Base-by-base conservation (phyloP, 768 basidiomycete genomes). In the Naganishia friedmannii region DNA sequence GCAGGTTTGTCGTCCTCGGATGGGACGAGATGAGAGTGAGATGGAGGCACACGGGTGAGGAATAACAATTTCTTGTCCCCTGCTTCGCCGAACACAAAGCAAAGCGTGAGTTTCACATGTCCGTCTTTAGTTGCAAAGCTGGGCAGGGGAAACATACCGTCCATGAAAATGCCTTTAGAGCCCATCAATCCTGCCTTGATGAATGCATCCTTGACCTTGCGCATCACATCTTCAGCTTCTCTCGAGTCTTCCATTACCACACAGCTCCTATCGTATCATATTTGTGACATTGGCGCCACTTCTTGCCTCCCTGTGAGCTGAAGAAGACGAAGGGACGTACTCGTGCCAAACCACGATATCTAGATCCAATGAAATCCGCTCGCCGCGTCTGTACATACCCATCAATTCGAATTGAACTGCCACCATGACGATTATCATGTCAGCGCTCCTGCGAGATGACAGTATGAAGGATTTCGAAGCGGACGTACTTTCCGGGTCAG, bases 271-370 rank as follows among this genome's bases (percentile, higher is more conserved):
- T 15, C n/a, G n/a, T n/a, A n/a, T n/a, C n/a, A n/a, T n/a, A n/a
- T n/a, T n/a, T n/a, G n/a, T n/a, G n/a, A n/a, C n/a, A n/a, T n/a
- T n/a, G n/a, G n/a, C n/a, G n/a, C n/a, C n/a, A n/a, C n/a, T n/a
- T n/a, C n/a, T n/a, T n/a, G n/a, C n/a, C n/a, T n/a, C n/a, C n/a
- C 3, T 51, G 3, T 7, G 21, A 21, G 23, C 15, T 15, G 7
- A 17, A 21, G 48, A 7, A 46, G 48, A n/a, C 1, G 17, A 13
- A 8, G 37, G 48, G 37, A 73, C 73, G 48, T 42, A 80, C 77
- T 67, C 45, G 65, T 79, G 78, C 74, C 74, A 78, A 0, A 77
- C 74, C 19, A 78, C 74, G 68, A 80, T 67, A 60, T 80, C 79
- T 28, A 80, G 75, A 68, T 77, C 77, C 28, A 74, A 74, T 21